Conservation (phyloP, 805 yeast genomes). For the Candida palmyrensis region DNA sequence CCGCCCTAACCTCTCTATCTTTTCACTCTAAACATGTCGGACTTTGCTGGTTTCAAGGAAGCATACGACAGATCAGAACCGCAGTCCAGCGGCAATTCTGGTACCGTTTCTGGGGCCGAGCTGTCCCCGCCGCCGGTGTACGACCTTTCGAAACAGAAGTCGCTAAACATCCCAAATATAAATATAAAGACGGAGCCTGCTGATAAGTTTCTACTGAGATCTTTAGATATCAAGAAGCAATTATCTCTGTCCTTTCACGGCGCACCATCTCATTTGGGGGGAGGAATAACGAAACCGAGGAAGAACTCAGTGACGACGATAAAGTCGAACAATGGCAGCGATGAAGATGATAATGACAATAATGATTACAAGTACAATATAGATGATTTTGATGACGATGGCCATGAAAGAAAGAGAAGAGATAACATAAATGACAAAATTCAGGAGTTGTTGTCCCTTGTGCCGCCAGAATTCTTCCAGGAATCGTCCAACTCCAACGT, state of each 20-base stretch:
- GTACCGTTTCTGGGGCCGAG: constrained; percentile 9
- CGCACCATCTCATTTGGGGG: constrained; percentile 13
- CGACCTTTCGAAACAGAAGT: constrained; percentile 8
- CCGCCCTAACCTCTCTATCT: no score
- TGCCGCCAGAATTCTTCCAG: constrained; percentile 32
- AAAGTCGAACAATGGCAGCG: constrained; percentile 15
- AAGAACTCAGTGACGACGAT: constrained; percentile 25
- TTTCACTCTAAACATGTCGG: constrained; percentile 8
- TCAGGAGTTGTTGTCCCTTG: constrained; percentile 35
- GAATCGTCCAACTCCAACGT: constrained; percentile 9
- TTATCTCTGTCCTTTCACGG: constrained; percentile 34
- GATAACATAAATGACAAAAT: constrained; percentile 42
- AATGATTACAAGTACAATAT: constrained; percentile 10
- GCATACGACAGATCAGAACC: constrained; percentile 10
- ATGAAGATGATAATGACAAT: constrained; percentile 9
- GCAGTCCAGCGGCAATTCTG: constrained; percentile 10
- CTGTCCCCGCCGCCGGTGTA: constrained; percentile 11
- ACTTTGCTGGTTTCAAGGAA: constrained; percentile 15
- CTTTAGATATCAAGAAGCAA: constrained; percentile 36
- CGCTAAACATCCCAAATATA: constrained; percentile 23
- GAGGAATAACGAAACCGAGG: constrained; percentile 36
- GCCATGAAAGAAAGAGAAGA: constrained; percentile 37
- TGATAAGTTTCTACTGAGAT: constrained; percentile 22
- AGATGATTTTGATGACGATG: constrained; percentile 20
- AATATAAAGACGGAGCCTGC: constrained; percentile 22